Conservation (phyloP, 495 filamentous ascomycete species). For the Trichodelitschia bisporula region DNA sequence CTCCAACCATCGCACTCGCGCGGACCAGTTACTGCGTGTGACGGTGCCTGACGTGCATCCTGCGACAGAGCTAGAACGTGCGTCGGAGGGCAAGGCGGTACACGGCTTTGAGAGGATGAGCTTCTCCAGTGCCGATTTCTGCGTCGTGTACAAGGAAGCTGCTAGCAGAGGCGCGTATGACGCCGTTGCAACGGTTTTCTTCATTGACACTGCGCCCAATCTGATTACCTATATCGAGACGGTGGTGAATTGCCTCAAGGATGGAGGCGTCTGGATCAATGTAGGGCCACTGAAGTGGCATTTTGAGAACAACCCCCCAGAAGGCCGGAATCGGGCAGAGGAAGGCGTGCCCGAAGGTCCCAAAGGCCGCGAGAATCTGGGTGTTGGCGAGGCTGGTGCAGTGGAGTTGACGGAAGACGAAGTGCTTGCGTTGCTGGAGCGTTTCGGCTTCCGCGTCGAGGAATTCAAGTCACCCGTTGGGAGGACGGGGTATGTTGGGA, state of each 20-base stretch:
- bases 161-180: constrained; percentile 38
- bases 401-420: constrained; percentile 80
- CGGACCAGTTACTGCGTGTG: constrained; percentile 45
- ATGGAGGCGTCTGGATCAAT: constrained; percentile 68
- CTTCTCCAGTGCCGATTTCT: constrained; percentile 72
- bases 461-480: constrained; percentile 19
- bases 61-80: constrained; percentile 23
- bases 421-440: constrained; percentile 46
- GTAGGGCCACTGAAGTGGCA: constrained; percentile 83
- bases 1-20: constrained; percentile 46
- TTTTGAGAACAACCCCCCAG: constrained; percentile 34
- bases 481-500: constrained; percentile 59
- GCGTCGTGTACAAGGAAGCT: constrained; percentile 40
- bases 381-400: constrained; percentile 55
- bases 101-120: constrained; percentile 36
- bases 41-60: constrained; percentile 59
- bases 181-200: constrained; percentile 74
- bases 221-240: constrained; percentile 69
- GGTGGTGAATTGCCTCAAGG: constrained; percentile 49
- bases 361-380: constrained; percentile 7
- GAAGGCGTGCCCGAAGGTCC: constrained; percentile 2
- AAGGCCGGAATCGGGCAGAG: constrained; percentile 2
- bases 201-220: constrained; percentile 92
- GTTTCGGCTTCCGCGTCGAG: constrained; percentile 49
- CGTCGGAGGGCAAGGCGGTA: constrained; percentile 9